Percentiles rank a stretch among this genome's conserved stretches.
Conservation (phyloP, 805 yeast species). For the Torulaspora quercuum region DNA sequence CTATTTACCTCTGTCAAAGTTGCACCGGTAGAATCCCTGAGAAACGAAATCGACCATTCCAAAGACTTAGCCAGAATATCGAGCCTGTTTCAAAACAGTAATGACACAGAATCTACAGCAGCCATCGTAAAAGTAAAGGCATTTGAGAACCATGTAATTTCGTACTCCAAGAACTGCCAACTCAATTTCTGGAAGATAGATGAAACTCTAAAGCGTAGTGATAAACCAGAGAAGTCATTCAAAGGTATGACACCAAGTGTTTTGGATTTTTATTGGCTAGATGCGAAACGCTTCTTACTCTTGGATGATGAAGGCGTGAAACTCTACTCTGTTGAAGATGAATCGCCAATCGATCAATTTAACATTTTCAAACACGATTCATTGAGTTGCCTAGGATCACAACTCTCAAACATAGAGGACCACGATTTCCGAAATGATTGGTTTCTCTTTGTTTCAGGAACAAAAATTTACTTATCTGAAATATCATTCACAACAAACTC, state of each 20-base stretch:
- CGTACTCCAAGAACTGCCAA: constrained; percentile 12
- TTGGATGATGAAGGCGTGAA: constrained; percentile 24
- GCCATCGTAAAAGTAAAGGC: constrained; percentile 11
- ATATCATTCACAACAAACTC: constrained; percentile 7
- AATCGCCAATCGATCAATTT: constrained; percentile 14
- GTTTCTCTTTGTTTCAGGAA: constrained; percentile 23
- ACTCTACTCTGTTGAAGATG: constrained; percentile 17
- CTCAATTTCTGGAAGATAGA: constrained; percentile 19
- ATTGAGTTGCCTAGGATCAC: no score
- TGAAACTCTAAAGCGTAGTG: constrained; percentile 14
- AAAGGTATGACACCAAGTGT: constrained; percentile 17
- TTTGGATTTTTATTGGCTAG: constrained; percentile 29
- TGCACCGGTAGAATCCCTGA: constrained; percentile 5
- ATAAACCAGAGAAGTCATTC: constrained; percentile 16
- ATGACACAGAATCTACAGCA: background rate
- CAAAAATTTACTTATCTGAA: constrained; percentile 15
- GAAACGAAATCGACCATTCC: constrained; percentile 4
- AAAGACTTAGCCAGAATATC: constrained; percentile 5
- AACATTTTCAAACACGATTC: constrained; percentile 16
- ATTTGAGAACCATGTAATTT: constrained; percentile 10
- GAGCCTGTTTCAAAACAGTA: constrained; percentile 9
- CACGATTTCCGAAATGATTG: constrained; percentile 32
- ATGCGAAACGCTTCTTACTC: constrained; percentile 19
- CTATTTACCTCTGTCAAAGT: constrained; percentile 13
- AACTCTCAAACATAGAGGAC: constrained; percentile 17